Evolutionary conservation across 305 asterid genomes (phyloP).

Genomic region (Solanum chacoense): DNA sequence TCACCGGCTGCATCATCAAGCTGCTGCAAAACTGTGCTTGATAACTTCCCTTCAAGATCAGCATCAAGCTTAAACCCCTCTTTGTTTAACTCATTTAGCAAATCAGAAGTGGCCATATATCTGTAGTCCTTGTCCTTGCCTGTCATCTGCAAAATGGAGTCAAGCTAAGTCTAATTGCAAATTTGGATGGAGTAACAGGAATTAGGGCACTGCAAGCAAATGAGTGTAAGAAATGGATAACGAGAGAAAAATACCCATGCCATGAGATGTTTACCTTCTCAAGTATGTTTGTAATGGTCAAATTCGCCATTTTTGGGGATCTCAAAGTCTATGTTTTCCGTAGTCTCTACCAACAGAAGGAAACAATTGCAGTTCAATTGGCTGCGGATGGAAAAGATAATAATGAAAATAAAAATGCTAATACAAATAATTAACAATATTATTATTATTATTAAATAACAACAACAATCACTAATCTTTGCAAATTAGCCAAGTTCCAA

Average conservation of each 20-base stretch:
- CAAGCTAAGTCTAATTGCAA: conserved; percentile 1
- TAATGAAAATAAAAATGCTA: background rate
- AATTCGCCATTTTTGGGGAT: conserved; percentile 54
- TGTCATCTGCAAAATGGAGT: conserved; percentile 55
- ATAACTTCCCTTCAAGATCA: conserved; percentile 77
- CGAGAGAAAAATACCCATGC: background rate
- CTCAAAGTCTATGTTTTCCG: conserved; percentile 1
- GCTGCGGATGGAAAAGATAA: background rate
- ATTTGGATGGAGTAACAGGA: background rate
- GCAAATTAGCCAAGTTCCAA: background rate
- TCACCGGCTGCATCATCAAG: conserved; percentile 98
- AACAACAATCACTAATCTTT: background rate
- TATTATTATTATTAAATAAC: background rate
- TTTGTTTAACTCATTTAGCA: conserved; percentile 82
- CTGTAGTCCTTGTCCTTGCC: conserved; percentile 98
- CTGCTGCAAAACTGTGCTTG: conserved; percentile 77
- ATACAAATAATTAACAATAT: background rate
- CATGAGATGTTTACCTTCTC: conserved; percentile 53
- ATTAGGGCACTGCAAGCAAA: background rate
- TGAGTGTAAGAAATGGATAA: background rate
- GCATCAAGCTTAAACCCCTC: conserved; percentile 76
- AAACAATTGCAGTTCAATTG: background rate
- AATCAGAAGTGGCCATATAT: conserved; percentile 99
- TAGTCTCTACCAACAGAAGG: conserved; percentile 12
- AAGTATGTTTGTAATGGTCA: conserved; percentile 64